Base-by-base conservation (phyloP, 371 early-diverging fungal genomes). In the Massospora cicadina region DNA sequence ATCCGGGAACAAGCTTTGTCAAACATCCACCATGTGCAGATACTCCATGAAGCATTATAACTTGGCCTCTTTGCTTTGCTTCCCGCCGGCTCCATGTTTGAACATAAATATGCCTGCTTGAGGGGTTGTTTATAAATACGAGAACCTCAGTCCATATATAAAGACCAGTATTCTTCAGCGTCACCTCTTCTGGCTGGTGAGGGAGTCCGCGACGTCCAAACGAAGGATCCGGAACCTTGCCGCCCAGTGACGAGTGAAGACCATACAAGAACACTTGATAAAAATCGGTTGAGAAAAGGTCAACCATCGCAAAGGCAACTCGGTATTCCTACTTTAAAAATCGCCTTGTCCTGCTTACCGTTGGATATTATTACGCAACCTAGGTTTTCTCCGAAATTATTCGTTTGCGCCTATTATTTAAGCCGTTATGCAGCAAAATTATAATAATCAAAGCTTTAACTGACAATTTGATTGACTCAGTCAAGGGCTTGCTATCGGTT, bases 21-120 rank as follows among this genome's bases (percentile, higher is more conserved):
- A 62, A 23, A 43, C 28, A 33, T 23, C 62, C 62, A 31, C 62
- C 62, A 43, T 62, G 53, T 13, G 31, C 62, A 23, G 33, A 33
- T 12, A 33, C 17, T 25, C 62, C 62, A 43, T 62, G 62, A 13
- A 62, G 7, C 31, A 62, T 23, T 13, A 62, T 62, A 21, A 62
- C 24, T 7, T 62, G 53, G 43, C 53, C 62, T 33, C 12, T 62
- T 7, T 33, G 62, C n/a, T 13, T 30, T 17, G 21, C 13, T 5
- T 26, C 21, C 25, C 32, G 28, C 7, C 25, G 30, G 30, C 3
- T 5, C 60, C 60, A 60, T 32, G 60, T 28, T 23, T 60, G 60
- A 7, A 28, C n/a, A 31, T 28, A 60, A 5, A 57, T 26, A 10
- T 23, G 24, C 28, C 32, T 28, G 2, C 21, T 12, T 27, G 25